Evolutionary conservation across 1,284 basidiomycete genomes (phyloP).

Genomic region (Mycena sp.): DNA sequence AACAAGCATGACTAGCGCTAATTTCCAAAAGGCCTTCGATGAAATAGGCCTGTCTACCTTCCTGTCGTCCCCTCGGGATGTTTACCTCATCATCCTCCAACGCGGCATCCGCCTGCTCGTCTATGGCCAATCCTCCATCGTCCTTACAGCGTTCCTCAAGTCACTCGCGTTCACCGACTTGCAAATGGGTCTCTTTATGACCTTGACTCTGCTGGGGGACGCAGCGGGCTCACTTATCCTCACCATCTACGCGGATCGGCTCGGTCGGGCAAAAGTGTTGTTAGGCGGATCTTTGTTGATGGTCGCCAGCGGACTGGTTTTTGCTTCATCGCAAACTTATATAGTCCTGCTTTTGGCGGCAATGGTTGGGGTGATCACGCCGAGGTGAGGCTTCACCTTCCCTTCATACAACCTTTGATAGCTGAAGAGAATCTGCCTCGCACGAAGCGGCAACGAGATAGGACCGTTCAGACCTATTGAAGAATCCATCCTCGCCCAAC

Average conservation of each 20-base stretch:
- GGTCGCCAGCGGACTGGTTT: background rate
- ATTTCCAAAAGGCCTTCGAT: background rate
- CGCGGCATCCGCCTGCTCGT: background rate
- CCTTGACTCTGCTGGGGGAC: background rate
- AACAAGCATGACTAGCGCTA: background rate
- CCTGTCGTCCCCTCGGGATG: background rate
- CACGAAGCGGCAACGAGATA: conserved; percentile 1
- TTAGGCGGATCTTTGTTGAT: background rate
- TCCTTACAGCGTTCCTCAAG: background rate
- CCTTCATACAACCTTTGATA: background rate
- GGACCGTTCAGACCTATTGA: conserved; percentile 2
- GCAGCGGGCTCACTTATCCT: background rate
- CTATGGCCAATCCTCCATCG: background rate
- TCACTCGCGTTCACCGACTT: background rate
- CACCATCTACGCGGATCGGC: background rate
- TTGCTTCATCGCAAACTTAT: background rate
- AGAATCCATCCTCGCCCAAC: background rate
- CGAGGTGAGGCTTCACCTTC: conserved; percentile 9
- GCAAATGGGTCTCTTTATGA: background rate
- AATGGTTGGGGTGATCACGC: background rate
- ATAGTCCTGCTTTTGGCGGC: background rate
- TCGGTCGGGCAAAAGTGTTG: background rate
- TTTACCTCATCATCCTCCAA: background rate
- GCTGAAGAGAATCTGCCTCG: conserved; percentile 1
- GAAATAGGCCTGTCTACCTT: background rate